Conservation (phyloP, 208 protist species). For the Leptomonas seymouri region DNA sequence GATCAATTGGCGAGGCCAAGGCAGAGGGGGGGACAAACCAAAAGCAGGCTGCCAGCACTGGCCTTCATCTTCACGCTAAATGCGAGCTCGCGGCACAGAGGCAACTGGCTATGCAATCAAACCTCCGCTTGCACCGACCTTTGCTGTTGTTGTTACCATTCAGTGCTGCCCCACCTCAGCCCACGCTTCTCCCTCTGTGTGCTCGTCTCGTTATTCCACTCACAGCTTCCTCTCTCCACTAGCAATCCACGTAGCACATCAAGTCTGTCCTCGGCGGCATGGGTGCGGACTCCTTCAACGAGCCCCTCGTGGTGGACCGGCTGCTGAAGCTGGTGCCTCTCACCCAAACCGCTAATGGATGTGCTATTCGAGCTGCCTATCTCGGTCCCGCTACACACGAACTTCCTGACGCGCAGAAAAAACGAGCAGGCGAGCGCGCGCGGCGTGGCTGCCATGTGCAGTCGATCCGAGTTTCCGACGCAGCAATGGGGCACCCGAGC, state of each 20-base stretch:
- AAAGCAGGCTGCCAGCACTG: no score
- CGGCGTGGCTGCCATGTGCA: slow-evolving; percentile 60
- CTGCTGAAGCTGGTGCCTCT: slow-evolving; percentile 46
- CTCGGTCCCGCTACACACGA: slow-evolving; percentile 89
- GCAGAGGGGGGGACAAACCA: no score
- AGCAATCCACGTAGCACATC: neutral
- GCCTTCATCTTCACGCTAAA: no score
- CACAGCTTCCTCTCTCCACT: neutral
- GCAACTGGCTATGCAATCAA: no score
- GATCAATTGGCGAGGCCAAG: no score
- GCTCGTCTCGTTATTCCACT: neutral
- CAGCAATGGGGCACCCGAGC: slow-evolving; percentile 19
- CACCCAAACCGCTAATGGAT: slow-evolving; percentile 8
- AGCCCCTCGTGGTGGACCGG: slow-evolving; percentile 44
- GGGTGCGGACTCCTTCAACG: slow-evolving; percentile 46
- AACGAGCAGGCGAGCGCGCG: slow-evolving; percentile 47
- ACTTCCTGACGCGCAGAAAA: slow-evolving; percentile 37
- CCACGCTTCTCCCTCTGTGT: no score
- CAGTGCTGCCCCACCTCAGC: no score
- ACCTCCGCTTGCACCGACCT: no score
- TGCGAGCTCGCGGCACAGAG: no score
- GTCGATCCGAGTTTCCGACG: slow-evolving; percentile 57
- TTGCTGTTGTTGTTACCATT: no score
- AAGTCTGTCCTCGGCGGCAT: slow-evolving; percentile 67
- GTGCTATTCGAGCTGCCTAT: slow-evolving; percentile 63